Evolutionary conservation across 495 filamentous ascomycete species (phyloP).

Genomic region (Penicillium bialowiezense): DNA sequence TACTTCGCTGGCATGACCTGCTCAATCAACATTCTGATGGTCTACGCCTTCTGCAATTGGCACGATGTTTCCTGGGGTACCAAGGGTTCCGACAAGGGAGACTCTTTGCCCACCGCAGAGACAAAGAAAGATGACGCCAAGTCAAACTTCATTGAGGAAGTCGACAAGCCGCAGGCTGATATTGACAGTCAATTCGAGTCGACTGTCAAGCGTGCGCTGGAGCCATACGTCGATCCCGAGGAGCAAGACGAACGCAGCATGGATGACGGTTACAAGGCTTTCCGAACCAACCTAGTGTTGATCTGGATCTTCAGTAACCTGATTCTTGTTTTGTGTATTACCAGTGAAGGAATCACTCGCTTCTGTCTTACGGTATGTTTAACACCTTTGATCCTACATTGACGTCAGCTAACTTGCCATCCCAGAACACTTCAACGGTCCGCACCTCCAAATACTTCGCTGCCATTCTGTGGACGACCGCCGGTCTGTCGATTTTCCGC

Average conservation of each 20-base stretch:
- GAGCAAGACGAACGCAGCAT: constrained; percentile 74
- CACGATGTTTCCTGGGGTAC: constrained; percentile 99
- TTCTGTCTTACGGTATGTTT: constrained; percentile 78
- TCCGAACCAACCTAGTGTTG: constrained; percentile 88
- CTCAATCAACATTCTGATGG: constrained; percentile 97
- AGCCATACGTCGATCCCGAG: constrained; percentile 69
- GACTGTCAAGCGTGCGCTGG: constrained; percentile 89
- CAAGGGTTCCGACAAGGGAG: constrained; percentile 96
- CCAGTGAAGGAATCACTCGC: constrained; percentile 69
- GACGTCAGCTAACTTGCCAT: constrained; percentile 4
- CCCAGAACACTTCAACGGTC: constrained; percentile 46
- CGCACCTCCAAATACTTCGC: constrained; percentile 88
- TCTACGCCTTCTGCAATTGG: constrained; percentile 99
- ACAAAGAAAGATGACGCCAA: constrained; percentile 81
- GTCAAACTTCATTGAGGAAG: constrained; percentile 86
- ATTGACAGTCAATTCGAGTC: constrained; percentile 95
- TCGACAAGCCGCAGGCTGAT: constrained; percentile 94
- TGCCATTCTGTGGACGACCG: constrained; percentile 84
- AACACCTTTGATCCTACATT: not conserved
- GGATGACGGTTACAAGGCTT: constrained; percentile 96
- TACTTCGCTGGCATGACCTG: constrained; percentile 92
- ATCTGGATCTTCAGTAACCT: constrained; percentile 93
- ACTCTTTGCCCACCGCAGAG: constrained; percentile 81
- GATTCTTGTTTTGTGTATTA: constrained; percentile 78
- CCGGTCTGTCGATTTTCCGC: constrained; percentile 74